Base-by-base conservation (phyloP, 2,329 filamentous ascomycete genomes). In the Fusarium stilboides region DNA sequence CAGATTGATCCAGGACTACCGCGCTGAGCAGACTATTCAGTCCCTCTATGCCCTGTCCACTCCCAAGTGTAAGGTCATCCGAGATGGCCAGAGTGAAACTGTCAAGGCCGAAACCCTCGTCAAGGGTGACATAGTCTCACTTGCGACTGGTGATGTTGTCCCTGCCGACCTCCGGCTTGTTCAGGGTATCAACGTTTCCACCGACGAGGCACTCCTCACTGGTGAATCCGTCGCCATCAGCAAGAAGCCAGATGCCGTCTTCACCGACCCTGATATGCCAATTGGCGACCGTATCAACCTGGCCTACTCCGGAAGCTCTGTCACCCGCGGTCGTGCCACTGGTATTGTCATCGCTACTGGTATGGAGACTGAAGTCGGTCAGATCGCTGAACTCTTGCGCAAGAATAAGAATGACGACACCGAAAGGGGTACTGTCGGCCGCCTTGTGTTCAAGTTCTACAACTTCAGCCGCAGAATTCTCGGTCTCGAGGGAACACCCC, bases 291-390 rank as follows among this genome's bases (percentile, higher is more conserved):
- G 91, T 22, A 83, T 87, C 72, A 93, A 93, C 76, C 87, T 93
- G 77, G 88, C 87, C 40, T 93, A 91, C 77, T 91, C 89, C 57
- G 90, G 89, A 58, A 92, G 89, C 65, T 91, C 88, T n/a, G 86
- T 93, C 72, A 92, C 90, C 5, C 88, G 89, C 63, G 91, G 91
- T 50, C 88, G 91, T 59, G 91, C 87, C 47, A 89, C 83, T 14
- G 91, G 91, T 62, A 87, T 93, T 54, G 90, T 93, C 47, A 86
- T 90, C 51, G 85, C 88, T 31, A 92, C 88, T n/a, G 91, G 88
- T 43, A 92, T 93, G 90, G 79, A 85, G 61, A 94, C 92, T 22
- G 89, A 93, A 78, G 90, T 94, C 55, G 92, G 92, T 72, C 89
- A 89, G 74, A 93, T 94, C 72, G 91, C 92, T n/a, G 86, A 85